These are phyloP conservation scores for Leccinum subtestaceum DNA, from an alignment of 768 basidiomycete genomes.

Conservation along the genomic window DNA sequence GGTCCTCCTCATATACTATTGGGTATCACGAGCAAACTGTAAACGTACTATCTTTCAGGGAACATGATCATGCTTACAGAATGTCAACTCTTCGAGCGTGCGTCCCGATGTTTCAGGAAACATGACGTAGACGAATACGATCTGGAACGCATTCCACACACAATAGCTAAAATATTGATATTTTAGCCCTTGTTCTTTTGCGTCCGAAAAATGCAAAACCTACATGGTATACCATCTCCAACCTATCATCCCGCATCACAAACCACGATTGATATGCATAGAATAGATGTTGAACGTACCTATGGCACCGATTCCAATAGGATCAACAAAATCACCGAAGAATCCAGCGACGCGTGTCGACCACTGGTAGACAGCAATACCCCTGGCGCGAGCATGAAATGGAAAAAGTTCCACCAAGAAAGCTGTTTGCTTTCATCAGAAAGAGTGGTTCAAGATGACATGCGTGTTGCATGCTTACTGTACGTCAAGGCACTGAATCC, in stretches of 20 bases:
- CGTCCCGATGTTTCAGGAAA: conserved; percentile 21
- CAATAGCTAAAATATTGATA: conserved; percentile 9
- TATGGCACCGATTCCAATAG: conserved; percentile 6
- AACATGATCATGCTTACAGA: conserved; percentile 8
- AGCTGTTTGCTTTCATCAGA: conserved; percentile 31
- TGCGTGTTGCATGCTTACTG: not conserved
- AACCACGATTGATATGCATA: not conserved
- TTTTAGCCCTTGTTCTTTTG: not conserved
- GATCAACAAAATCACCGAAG: conserved; percentile 5
- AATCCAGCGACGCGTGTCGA: conserved; percentile 40
- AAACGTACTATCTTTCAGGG: not conserved
- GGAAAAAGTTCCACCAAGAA: conserved; percentile 66
- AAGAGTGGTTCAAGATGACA: not conserved
- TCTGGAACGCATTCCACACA: conserved; percentile 14
- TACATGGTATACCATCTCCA: conserved; percentile 14
- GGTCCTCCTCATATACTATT: too few species aligned
- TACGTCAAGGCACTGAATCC: conserved; percentile 6
- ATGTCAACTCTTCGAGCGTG: conserved; percentile 19
- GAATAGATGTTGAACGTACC: not conserved
- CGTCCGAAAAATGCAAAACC: not conserved
- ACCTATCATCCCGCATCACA: conserved; percentile 1
- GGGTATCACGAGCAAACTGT: too few species aligned
- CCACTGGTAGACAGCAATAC: conserved; percentile 59
- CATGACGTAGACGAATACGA: conserved; percentile 16
- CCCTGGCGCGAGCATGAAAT: conserved; percentile 57